Conservation (phyloP, 352 stramenopile species). For the Phytophthora megakarya region DNA sequence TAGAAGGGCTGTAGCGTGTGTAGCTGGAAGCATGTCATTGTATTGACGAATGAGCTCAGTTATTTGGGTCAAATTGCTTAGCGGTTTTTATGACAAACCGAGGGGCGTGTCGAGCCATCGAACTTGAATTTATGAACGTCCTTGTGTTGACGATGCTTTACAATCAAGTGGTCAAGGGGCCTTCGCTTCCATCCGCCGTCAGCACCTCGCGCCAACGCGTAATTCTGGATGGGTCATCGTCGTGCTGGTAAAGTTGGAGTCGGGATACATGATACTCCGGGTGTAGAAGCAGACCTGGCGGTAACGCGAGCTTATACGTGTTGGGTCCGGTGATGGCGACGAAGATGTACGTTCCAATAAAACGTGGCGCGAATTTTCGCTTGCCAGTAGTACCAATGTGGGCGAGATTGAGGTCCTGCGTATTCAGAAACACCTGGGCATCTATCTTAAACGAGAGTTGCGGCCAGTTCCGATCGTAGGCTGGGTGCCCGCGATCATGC, state of each 20-base stretch:
- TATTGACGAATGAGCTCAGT: neutral
- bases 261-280: neutral
- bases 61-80: neutral
- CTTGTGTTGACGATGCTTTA: no score
- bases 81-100: no score
- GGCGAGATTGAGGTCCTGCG: conserved; percentile 4
- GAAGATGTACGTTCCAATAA: conserved; percentile 12
- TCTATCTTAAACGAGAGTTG: neutral
- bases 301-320: no score
- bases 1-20: neutral
- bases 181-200: no score
- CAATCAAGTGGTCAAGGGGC: no score
- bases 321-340: neutral
- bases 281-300: neutral
- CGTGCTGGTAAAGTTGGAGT: no score
- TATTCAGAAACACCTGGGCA: conserved; percentile 12
- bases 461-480: conserved; percentile 13
- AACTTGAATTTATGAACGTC: no score
- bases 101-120: no score
- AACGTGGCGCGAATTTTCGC: conserved; percentile 8
- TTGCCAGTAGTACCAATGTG: conserved; percentile 4
- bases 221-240: no score
- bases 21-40: neutral
- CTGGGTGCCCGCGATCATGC: neutral
- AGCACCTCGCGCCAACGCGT: no score